Conservation (phyloP, 2,329 filamentous ascomycete genomes). For the Aspergillus sp. region DNA sequence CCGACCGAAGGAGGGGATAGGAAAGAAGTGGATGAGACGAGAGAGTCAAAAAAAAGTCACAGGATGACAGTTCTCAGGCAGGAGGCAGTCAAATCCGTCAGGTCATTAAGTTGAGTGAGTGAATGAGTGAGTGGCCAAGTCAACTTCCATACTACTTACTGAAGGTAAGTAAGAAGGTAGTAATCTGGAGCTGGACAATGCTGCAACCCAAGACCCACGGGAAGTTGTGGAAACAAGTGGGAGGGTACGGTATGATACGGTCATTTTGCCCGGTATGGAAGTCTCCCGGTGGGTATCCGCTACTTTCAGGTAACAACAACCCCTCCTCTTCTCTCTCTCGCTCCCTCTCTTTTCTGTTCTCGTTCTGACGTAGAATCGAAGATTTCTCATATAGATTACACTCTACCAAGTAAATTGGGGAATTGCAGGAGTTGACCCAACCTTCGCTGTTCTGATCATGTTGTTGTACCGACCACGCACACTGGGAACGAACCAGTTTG, state of each 20-base stretch:
- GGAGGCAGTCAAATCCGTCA: not conserved
- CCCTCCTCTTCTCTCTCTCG: too few species aligned
- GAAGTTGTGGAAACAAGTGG: not conserved
- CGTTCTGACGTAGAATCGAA: too few species aligned
- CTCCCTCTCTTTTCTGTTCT: too few species aligned
- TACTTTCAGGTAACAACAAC: not conserved
- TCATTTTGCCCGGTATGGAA: not conserved
- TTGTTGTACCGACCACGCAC: too few species aligned
- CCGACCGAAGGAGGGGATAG: slow-evolving; percentile 7
- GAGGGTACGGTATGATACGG: not conserved
- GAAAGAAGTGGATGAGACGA: not conserved
- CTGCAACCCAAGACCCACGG: slow-evolving; percentile 1
- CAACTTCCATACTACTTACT: not conserved
- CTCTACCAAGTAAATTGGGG: too few species aligned
- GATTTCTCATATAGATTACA: too few species aligned
- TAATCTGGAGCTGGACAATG: slow-evolving; percentile 1
- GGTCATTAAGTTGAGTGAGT: not conserved
- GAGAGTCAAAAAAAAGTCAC: not conserved
- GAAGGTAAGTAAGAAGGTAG: not conserved
- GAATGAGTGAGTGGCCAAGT: not conserved
- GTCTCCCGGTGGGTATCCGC: not conserved
- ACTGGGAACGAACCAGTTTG: too few species aligned
- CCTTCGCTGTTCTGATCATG: too few species aligned
- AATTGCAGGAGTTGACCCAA: too few species aligned
- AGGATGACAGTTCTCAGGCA: not conserved